Base-by-base conservation (phyloP, 768 basidiomycete genomes). In the Pleurotus citrinopileatus region DNA sequence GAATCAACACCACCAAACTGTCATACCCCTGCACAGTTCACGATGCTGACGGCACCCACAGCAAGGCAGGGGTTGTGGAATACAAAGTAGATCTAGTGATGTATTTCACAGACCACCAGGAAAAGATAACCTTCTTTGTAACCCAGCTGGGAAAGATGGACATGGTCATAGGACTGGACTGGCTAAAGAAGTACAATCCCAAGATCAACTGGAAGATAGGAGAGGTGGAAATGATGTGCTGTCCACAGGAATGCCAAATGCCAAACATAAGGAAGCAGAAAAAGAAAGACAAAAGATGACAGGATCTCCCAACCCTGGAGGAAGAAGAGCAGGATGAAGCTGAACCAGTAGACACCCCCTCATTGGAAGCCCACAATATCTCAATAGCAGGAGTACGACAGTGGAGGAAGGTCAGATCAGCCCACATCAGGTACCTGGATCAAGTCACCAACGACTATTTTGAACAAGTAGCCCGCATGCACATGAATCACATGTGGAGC, bases 161-260 rank as follows among this genome's bases (percentile, higher is more conserved):
- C 8, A 51, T 58, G 27, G 58, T 65, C 20, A 20, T 70, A 4
- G 68, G 67, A 3, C 48, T 56, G 29, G 53, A 60, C 15, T 70
- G 67, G 66, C 60, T 69, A 4, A 17, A 20, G 13, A 22, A 63
- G 25, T 63, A 66, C 43, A 66, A 66, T 34, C 65, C 63, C 6
- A 59, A 63, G 20, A 57, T 66, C 15, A 36, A 63, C 42, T 66
- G 58, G 59, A 45, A 51, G 26, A 59, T 60, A 27, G 57, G 56
- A 4, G 56, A 60, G 20, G 56, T 66, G n/a, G 54, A 48, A 5
- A 46, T 65, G 46, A 53, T 59, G 2, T 29, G 61, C 22, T 61
- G 62, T 40, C 60, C 61, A 7, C 23, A 55, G 12, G 20, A 34
- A n/a, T 61, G 63, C 42, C 19, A 20, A 20, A 57, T 10, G 4